These are phyloP conservation scores for Geum urbanum DNA, from an alignment of 306 rosid genomes.

Conservation along the genomic window DNA sequence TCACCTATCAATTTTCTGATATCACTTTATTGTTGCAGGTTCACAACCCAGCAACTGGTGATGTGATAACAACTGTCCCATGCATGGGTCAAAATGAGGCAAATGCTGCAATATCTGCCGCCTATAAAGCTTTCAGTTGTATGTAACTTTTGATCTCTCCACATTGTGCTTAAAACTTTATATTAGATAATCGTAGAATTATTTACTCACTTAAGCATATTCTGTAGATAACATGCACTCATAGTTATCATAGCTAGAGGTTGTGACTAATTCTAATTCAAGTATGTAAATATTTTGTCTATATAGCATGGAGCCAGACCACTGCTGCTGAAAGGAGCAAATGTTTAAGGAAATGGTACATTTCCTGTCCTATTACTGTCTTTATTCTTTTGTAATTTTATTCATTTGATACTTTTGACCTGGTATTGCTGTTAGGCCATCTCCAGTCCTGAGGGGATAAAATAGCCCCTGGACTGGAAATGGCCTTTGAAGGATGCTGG, in stretches of 20 bases:
- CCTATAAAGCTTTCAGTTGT: constrained; percentile 64
- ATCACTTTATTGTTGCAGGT: constrained; percentile 46
- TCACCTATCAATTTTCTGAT: neutral
- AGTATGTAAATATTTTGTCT: constrained; percentile 17
- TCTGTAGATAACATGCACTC: neutral
- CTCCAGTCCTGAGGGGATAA: too few species aligned
- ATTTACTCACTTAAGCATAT: neutral
- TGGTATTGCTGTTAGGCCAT: too few species aligned
- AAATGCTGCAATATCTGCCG: constrained; percentile 89
- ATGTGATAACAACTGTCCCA: constrained; percentile 72
- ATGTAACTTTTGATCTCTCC: constrained; percentile 29
- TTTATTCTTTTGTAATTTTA: neutral
- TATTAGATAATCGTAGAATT: constrained; percentile 10
- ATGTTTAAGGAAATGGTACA: constrained; percentile 75
- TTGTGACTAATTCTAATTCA: neutral
- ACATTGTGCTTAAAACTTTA: constrained; percentile 13
- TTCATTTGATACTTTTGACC: neutral
- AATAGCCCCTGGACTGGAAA: too few species aligned
- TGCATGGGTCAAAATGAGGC: constrained; percentile 91
- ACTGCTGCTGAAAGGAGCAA: constrained; percentile 89
- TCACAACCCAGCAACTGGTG: constrained; percentile 86
- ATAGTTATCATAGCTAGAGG: constrained; percentile 1
- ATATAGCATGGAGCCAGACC: constrained; percentile 87
- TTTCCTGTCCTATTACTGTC: constrained; percentile 22
- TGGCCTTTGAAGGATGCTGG: neutral